Conservation (phyloP, 306 rosid genomes). For the Cicer arietinum region DNA sequence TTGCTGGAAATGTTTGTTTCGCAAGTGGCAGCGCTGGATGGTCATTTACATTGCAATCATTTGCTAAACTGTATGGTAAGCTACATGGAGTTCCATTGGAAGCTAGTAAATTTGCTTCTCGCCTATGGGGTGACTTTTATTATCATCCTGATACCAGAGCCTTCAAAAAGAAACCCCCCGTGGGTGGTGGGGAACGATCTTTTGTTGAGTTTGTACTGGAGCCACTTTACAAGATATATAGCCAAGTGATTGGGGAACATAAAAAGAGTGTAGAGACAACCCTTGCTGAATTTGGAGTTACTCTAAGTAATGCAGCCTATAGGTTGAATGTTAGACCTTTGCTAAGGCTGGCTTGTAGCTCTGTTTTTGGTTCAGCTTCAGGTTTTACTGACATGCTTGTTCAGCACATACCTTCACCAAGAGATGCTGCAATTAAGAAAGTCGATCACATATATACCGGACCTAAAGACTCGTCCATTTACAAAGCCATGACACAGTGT, state of each 20-base stretch:
- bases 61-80: constrained; percentile 86
- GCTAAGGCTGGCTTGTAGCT: constrained; percentile 94
- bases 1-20: constrained; percentile 94
- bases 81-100: constrained; percentile 85
- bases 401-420: constrained; percentile 93
- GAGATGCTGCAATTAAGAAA: constrained; percentile 78
- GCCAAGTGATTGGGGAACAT: constrained; percentile 98
- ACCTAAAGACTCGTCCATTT: constrained; percentile 82
- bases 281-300: constrained; percentile 92
- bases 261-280: constrained; percentile 98
- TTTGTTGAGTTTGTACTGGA: constrained; percentile 95
- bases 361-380: constrained; percentile 87
- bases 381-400: constrained; percentile 98
- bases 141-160: constrained; percentile 79
- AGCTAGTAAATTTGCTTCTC: constrained; percentile 82
- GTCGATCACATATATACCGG: constrained; percentile 91
- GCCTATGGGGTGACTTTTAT: constrained; percentile 93
- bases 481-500: constrained; percentile 86
- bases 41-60: constrained; percentile 94
- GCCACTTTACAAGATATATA: constrained; percentile 90
- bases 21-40: constrained; percentile 98
- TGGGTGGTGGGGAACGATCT: constrained; percentile 89
- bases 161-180: constrained; percentile 88
- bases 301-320: constrained; percentile 93
- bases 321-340: constrained; percentile 93